Percentiles rank a stretch among this genome's conserved stretches.
phyloP scores from a whole-genome alignment of 2,329 filamentous ascomycete species.

The Aspergillus sp. region DNA sequence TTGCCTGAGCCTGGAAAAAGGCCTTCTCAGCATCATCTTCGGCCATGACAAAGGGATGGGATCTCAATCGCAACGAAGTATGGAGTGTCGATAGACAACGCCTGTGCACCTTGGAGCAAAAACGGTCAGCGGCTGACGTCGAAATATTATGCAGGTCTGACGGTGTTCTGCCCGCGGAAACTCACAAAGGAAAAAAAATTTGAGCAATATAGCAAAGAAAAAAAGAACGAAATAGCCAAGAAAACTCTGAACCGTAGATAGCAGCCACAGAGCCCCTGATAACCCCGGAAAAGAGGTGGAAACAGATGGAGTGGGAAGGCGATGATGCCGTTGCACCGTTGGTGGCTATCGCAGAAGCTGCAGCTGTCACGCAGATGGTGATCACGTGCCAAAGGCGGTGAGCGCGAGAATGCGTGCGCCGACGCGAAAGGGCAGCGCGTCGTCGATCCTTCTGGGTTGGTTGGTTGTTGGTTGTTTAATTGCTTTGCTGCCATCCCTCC shows the following conservation, averaged over 20 bases:
- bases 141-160: too few relatives aligned
- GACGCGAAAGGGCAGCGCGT: conserved; percentile 25
- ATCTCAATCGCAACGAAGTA: conserved; percentile 9
- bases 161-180: too few relatives aligned
- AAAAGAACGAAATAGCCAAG: too few relatives aligned
- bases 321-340: conserved; percentile 1
- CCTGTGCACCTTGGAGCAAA: too few relatives aligned
- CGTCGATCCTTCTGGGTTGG: conserved; percentile 10
- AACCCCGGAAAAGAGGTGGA: not conserved
- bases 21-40: conserved; percentile 51
- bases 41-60: conserved; percentile 37
- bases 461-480: conserved; percentile 9
- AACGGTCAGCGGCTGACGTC: too few relatives aligned
- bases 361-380: conserved; percentile 8
- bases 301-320: conserved; percentile 1
- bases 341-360: conserved; percentile 16
- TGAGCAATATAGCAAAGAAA: too few relatives aligned
- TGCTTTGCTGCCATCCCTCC: conserved; percentile 8
- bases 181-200: too few relatives aligned
- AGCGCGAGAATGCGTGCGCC: conserved; percentile 20
- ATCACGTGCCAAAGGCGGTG: conserved; percentile 30
- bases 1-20: conserved; percentile 47
- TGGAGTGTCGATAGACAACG: too few relatives aligned
- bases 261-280: not conserved
- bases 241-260: not conserved